Evolutionary conservation across 169 alveolate species (phyloP), one percentile per base, ranked within the genome.

Genomic region (Cryptosporidium andersoni): DNA sequence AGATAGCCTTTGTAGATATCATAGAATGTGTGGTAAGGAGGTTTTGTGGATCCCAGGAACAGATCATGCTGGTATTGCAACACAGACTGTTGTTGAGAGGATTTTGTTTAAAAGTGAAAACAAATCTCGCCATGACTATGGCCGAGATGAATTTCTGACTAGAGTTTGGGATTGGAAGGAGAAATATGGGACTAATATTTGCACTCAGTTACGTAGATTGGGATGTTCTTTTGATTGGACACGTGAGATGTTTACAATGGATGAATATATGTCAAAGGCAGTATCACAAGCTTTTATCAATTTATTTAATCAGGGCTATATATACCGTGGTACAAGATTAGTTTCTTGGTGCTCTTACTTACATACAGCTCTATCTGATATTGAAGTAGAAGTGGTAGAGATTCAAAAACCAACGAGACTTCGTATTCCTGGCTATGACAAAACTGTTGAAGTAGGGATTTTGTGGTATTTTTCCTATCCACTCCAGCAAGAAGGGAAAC

Each of bases 11-110:
- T 94, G 97, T 25, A 89, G 99, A 80, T 97, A 56, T 60, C 94
- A 97, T 90, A 94, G 99, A 81, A 95, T 97, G 98, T 89, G 91
- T 48, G 99, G 99, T 8, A 95, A 94, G 80, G 93, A 91, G 80
- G 94, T 98, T 3, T 94, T 97, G 43, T 98, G 99, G 98, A 93
- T 98, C 16, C 99, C 99, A 4, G 99, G 99, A 43, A 95, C 97
- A 12, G 99, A 96, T 74, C 99, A 97, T 88, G 99, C 99, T 43
- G 99, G 99, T 39, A 98, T 98, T 66, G 99, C 99, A 2, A 98
- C 99, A 48, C 99, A 98, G 91, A 91, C 98, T 34, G 99, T 98
- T 16, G 99, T 98, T 14, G 99, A 98, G 91, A 93, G 97, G 81
- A 90, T 93, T 89, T 85, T 97, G 60, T 89, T 92, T 88, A 96